Evolutionary conservation across 768 basidiomycete species (phyloP).

Genomic region (Xerocomus brunneocitrinus): DNA sequence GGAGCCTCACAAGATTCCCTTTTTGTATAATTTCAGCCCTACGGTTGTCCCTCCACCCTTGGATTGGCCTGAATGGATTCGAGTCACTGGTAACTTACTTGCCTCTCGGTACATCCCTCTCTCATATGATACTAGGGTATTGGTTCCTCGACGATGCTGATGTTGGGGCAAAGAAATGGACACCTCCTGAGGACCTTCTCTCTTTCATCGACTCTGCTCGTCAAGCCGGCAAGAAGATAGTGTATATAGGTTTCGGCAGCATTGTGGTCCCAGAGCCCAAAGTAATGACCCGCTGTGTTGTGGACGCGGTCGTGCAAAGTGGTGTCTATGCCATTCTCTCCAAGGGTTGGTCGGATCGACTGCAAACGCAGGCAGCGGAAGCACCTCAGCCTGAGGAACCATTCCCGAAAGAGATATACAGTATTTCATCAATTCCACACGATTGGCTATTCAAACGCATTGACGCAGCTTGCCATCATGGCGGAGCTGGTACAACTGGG

Average conservation of each 20-base stretch:
- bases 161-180: slow-evolving; percentile 85
- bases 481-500: slow-evolving; percentile 94
- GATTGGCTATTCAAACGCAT: slow-evolving; percentile 95
- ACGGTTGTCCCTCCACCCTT: slow-evolving; percentile 86
- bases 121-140: slow-evolving; percentile 55
- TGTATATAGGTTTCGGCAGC: slow-evolving; percentile 97
- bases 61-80: slow-evolving; percentile 99
- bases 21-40: slow-evolving; percentile 96
- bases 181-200: slow-evolving; percentile 73
- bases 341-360: slow-evolving; percentile 96
- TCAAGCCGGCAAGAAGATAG: slow-evolving; percentile 75
- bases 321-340: slow-evolving; percentile 92
- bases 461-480: slow-evolving; percentile 97
- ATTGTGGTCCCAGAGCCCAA: slow-evolving; percentile 95
- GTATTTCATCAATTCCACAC: slow-evolving; percentile 83
- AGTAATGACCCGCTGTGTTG: slow-evolving; percentile 85
- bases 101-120: not conserved
- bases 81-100: slow-evolving; percentile 64
- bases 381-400: slow-evolving; percentile 61
- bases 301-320: slow-evolving; percentile 82
- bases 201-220: slow-evolving; percentile 81
- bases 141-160: slow-evolving; percentile 97
- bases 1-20: slow-evolving; percentile 97
- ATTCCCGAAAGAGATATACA: slow-evolving; percentile 74
- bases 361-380: slow-evolving; percentile 61